Percentiles rank a stretch among this genome's conserved stretches.
These are phyloP conservation scores for Colletotrichum sp. DNA, from an alignment of 2,329 filamentous ascomycete species.

Conservation along the genomic window DNA sequence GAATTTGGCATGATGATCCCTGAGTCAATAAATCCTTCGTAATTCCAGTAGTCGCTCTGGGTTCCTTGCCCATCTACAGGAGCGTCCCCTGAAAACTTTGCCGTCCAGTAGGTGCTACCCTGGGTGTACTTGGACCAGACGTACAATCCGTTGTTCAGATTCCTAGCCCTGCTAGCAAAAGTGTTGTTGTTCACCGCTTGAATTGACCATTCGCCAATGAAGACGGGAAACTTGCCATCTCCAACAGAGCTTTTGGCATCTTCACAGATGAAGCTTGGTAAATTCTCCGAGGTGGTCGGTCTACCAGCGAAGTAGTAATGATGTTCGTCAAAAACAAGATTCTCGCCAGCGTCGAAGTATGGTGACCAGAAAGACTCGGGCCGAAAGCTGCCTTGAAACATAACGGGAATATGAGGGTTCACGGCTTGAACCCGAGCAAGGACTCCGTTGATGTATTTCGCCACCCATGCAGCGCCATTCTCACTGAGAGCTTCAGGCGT, in stretches of 20 bases:
- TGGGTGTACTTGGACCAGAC: not conserved
- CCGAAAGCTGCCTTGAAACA: not conserved
- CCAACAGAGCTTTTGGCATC: not conserved
- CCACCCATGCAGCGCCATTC: not conserved
- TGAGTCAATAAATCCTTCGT: not conserved
- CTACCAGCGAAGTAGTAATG: not conserved
- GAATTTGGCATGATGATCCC: not conserved
- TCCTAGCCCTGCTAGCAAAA: not conserved
- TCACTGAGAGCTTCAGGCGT: not conserved
- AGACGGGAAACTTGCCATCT: not conserved
- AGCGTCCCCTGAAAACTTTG: not conserved
- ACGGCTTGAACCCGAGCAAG: not conserved
- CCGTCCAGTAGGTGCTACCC: not conserved
- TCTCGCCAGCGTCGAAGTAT: not conserved
- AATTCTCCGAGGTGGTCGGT: not conserved
- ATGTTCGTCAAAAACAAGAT: not conserved
- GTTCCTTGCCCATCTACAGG: not conserved
- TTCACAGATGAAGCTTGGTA: not conserved
- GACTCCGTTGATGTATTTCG: not conserved
- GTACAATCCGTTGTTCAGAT: not conserved
- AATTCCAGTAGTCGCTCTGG: conserved; percentile 3
- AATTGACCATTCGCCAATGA: not conserved
- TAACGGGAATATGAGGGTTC: not conserved
- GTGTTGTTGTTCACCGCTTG: not conserved
- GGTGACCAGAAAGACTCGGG: not conserved